Base-by-base conservation (phyloP, 306 rosid genomes). In the Trichosanthes truncata region DNA sequence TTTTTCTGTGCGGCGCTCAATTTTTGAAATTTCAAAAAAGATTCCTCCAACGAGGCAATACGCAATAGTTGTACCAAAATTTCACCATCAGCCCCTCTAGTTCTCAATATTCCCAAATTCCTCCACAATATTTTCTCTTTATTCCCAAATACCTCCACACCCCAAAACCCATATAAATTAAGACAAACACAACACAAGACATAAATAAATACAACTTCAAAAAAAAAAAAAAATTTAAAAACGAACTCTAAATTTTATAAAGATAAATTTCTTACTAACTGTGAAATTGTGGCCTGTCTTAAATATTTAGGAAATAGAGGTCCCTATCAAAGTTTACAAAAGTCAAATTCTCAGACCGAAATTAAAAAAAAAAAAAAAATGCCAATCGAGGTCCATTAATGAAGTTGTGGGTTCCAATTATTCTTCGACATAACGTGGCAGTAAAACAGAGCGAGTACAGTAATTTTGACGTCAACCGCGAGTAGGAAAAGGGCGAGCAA, bases 11-110 rank as follows among this genome's bases (percentile, higher is more conserved):
- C 60, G 56, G 79, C 68, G 43, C 61, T 67, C 65, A 41, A 63
- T 23, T 80, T 87, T 82, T 80, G 80, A 84, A 86, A 9, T 77
- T 84, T 84, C 74, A 78, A 82, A 84, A 67, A 80, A 77, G 89
- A 86, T 86, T 86, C 87, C 76, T 80, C 63, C 61, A 77, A 55
- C 84, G 82, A 81, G 82, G 89, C 79, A 26, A n/a, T 11, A 81
- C 81, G 89, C 79, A 26, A n/a, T 11, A 17, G 56, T 17, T 46
- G 53, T 20, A 48, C 63, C 35, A 26, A 18, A 6, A 68, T 82
- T 60, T 23, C 31, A 29, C 10, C 4, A 23, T 1, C 7, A 40
- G 9, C 82, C 82, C 76, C 75, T 38, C 3, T 3, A 33, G 33
- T 25, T 72, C 51, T 59, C 26, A 0, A 4, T 66, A n/a, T 65